Evolutionary conservation across 768 basidiomycete genomes (phyloP).

Genomic region (Lanmaoa rubissima): DNA sequence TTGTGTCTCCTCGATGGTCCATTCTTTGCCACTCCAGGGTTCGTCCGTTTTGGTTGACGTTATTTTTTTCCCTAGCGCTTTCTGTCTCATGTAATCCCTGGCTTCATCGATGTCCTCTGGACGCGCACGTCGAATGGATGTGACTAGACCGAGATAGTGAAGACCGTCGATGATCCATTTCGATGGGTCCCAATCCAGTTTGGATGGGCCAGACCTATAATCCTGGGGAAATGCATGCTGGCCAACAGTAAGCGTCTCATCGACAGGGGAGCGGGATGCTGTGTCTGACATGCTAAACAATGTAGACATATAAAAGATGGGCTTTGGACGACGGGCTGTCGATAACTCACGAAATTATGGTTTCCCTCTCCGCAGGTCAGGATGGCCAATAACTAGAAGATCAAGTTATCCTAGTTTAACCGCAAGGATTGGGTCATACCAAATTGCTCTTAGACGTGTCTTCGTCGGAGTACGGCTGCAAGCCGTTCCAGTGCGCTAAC

Average conservation of each 20-base stretch:
- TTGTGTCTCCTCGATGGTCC: slow-evolving; percentile 1
- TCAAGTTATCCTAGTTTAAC: neutral
- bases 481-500: slow-evolving; percentile 10
- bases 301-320: neutral
- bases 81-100: slow-evolving; percentile 3
- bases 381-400: slow-evolving; percentile 9
- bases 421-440: neutral
- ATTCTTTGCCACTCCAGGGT: slow-evolving; percentile 3
- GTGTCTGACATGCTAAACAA: slow-evolving; percentile 7
- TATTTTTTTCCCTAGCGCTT: neutral
- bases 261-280: neutral
- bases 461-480: slow-evolving; percentile 13
- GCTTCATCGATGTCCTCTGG: slow-evolving; percentile 10
- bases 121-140: slow-evolving; percentile 4
- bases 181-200: slow-evolving; percentile 14
- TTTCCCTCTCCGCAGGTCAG: slow-evolving; percentile 12
- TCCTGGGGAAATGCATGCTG: slow-evolving; percentile 16
- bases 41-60: neutral
- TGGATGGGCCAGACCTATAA: slow-evolving; percentile 11
- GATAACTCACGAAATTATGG: slow-evolving; percentile 12
- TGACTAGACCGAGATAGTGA: slow-evolving; percentile 6
- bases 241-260: slow-evolving; percentile 1
- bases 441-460: slow-evolving; percentile 10
- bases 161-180: slow-evolving; percentile 12
- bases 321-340: too few relatives aligned